Percentiles rank a stretch among this genome's conserved stretches.
These are phyloP conservation scores for Pleurotus giganteus DNA, from an alignment of 768 basidiomycete genomes.

Conservation along the genomic window DNA sequence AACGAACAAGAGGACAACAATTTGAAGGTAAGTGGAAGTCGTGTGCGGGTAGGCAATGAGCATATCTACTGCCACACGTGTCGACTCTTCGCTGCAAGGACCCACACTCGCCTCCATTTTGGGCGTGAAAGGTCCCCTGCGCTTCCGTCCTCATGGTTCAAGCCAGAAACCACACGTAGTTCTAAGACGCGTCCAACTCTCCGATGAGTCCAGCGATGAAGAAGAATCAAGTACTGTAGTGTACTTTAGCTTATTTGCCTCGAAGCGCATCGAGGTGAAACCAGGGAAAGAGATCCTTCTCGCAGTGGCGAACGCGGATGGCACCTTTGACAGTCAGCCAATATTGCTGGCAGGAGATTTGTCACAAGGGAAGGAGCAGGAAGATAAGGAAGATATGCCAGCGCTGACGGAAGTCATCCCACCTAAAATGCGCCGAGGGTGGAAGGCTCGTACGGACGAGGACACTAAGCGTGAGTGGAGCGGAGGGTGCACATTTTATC, in stretches of 20 bases:
- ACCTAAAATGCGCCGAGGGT: conserved; percentile 64
- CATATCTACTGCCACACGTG: conserved; percentile 34
- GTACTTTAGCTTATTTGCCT: conserved; percentile 64
- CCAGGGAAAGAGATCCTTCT: conserved; percentile 71
- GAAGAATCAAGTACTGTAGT: conserved; percentile 36
- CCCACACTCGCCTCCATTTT: conserved; percentile 51
- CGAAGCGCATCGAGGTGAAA: conserved; percentile 67
- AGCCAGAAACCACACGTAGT: conserved; percentile 69
- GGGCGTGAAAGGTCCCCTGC: conserved; percentile 59
- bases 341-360: conserved; percentile 60
- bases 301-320: conserved; percentile 51
- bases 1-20: conserved; percentile 1
- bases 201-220: conserved; percentile 44
- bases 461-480: conserved; percentile 36
- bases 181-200: conserved; percentile 55
- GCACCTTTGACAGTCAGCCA: conserved; percentile 51
- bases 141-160: conserved; percentile 64
- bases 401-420: conserved; percentile 41
- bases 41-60: conserved; percentile 28
- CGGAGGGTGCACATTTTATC: background rate
- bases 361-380: conserved; percentile 38
- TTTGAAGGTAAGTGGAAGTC: conserved; percentile 8
- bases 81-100: conserved; percentile 23
- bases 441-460: conserved; percentile 50
- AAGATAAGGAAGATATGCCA: conserved; percentile 33